These are phyloP conservation scores for Ophiosphaerella narmari DNA, from an alignment of 2,329 filamentous ascomycete species.

Conservation along the genomic window DNA sequence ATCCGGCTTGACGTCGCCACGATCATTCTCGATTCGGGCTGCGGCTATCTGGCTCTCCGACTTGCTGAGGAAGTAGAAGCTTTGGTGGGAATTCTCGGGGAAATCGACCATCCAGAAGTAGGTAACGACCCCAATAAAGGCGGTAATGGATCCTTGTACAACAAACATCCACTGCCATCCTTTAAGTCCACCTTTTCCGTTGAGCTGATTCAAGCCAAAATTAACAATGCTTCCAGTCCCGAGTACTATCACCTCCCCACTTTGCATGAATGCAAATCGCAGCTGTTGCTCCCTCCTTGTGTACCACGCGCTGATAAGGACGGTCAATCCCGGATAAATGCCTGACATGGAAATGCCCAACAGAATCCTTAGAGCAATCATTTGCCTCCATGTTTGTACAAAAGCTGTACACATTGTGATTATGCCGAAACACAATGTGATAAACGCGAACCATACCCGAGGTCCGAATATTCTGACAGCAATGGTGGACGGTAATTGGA, in stretches of 20 bases:
- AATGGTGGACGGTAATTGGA: constrained; percentile 71
- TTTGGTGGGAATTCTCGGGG: constrained; percentile 63
- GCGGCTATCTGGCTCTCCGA: constrained; percentile 63
- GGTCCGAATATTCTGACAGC: constrained; percentile 69
- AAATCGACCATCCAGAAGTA: constrained; percentile 76
- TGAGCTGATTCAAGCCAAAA: constrained; percentile 67
- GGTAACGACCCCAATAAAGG: constrained; percentile 61
- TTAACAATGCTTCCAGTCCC: constrained; percentile 71
- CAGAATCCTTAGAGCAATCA: constrained; percentile 69
- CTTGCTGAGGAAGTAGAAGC: constrained; percentile 61
- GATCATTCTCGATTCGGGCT: constrained; percentile 63
- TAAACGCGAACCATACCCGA: constrained; percentile 63
- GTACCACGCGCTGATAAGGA: constrained; percentile 67
- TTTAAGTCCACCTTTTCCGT: constrained; percentile 60
- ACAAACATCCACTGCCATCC: constrained; percentile 74
- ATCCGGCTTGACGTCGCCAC: constrained; percentile 63
- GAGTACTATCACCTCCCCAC: constrained; percentile 67
- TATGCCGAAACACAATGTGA: constrained; percentile 65
- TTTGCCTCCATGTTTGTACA: constrained; percentile 68
- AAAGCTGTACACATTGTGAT: constrained; percentile 73
- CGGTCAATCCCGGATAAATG: constrained; percentile 51
- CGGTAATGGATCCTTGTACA: constrained; percentile 66
- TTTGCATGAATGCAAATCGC: constrained; percentile 68
- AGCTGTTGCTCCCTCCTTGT: constrained; percentile 68
- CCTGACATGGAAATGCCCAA: constrained; percentile 66